Conservation (phyloP, 495 filamentous ascomycete genomes). For the Friedmanniomyces simplex region DNA sequence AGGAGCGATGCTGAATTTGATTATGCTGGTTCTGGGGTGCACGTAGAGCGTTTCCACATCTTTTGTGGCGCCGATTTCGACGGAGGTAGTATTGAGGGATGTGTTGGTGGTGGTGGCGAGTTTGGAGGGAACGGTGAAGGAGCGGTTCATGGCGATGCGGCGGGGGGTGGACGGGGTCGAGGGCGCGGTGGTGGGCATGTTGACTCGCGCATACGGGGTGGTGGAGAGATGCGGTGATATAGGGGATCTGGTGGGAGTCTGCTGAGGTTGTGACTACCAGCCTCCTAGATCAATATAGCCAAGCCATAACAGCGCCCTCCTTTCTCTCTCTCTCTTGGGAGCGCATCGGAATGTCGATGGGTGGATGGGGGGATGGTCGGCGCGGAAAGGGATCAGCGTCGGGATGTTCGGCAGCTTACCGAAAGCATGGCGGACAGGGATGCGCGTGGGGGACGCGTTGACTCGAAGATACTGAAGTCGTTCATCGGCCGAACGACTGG, state of each 20-base stretch:
- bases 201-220: not conserved
- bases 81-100: not conserved
- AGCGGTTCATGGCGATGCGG: slow-evolving; percentile 40
- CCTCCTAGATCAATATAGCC: too few species aligned
- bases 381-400: not conserved
- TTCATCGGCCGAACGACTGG: too few species aligned
- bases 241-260: not conserved
- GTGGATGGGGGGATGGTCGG: too few species aligned
- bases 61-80: slow-evolving; percentile 18
- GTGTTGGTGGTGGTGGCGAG: slow-evolving; percentile 21
- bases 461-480: too few species aligned
- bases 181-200: slow-evolving; percentile 1
- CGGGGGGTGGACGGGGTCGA: slow-evolving; percentile 19
- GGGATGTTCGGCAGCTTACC: too few species aligned
- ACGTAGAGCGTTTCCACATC: slow-evolving; percentile 60
- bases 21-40: slow-evolving; percentile 33
- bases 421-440: too few species aligned
- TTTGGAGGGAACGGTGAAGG: slow-evolving; percentile 49
- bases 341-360: too few species aligned
- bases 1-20: slow-evolving; percentile 34
- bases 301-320: too few species aligned
- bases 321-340: too few species aligned
- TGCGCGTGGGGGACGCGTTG: too few species aligned
- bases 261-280: too few species aligned
- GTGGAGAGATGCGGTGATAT: not conserved